These are phyloP conservation scores for Emergomyces orientalis DNA, from an alignment of 2,329 filamentous ascomycete genomes.

Conservation along the genomic window DNA sequence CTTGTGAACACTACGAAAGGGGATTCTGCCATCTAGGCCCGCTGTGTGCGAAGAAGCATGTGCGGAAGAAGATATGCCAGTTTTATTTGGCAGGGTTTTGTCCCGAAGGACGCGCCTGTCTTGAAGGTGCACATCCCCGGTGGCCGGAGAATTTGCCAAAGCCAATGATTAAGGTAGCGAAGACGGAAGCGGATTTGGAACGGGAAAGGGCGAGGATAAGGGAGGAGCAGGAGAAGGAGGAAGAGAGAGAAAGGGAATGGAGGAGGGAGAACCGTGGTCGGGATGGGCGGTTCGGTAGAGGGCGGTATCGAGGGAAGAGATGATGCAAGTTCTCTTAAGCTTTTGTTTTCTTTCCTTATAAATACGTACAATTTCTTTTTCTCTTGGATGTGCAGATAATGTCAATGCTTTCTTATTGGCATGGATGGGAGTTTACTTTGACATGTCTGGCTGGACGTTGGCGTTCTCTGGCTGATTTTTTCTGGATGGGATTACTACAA, in stretches of 20 bases:
- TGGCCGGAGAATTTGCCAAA: constrained; percentile 60
- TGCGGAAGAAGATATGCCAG: constrained; percentile 67
- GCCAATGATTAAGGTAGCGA: constrained; percentile 55
- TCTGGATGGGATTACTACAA: not conserved
- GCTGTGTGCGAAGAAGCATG: constrained; percentile 77
- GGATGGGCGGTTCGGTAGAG: constrained; percentile 35
- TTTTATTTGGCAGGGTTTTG: constrained; percentile 94
- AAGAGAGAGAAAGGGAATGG: constrained; percentile 47
- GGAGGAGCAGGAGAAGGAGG: constrained; percentile 50
- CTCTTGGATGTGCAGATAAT: not conserved
- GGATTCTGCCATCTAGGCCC: constrained; percentile 92
- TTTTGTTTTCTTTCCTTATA: not conserved
- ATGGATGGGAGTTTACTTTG: not conserved
- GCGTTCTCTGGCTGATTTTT: not conserved
- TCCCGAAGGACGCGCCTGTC: constrained; percentile 68
- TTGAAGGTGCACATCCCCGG: constrained; percentile 69
- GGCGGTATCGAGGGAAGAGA: constrained; percentile 40
- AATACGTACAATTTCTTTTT: not conserved
- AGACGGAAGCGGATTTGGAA: constrained; percentile 61
- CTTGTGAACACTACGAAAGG: constrained; percentile 84
- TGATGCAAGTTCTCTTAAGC: constrained; percentile 14
- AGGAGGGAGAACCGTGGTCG: constrained; percentile 44
- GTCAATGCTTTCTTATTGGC: not conserved
- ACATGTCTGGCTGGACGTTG: not conserved
- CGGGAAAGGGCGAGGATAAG: constrained; percentile 46